Base-by-base conservation (phyloP, 257 asterid species). In the Gynochthodes officinalis region DNA sequence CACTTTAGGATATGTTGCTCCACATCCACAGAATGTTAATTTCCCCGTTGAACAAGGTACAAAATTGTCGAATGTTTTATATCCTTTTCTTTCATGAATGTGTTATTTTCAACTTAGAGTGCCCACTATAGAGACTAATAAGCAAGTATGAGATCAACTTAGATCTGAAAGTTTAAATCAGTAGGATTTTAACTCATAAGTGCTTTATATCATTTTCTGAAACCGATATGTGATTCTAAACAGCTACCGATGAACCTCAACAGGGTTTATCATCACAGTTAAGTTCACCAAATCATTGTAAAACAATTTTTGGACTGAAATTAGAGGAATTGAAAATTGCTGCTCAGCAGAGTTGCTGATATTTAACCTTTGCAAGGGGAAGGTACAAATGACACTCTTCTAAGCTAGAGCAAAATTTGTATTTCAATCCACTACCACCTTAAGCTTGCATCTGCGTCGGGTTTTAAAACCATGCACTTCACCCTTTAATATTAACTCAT, bases 41-140 rank as follows among this genome's bases (percentile, higher is more conserved):
- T 83, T 80, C 67, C 86, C 46, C 4, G 81, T 63, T 70, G 86
- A 81, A 67, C 86, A 80, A 71, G 97, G 97, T 92, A 80, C 49
- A 14, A 19, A 44, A 39, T 14, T 35, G 12, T 37, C 37, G 10
- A n/a, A 40, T n/a, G 10, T 18, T n/a, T 27, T 35, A 5, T 28
- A 16, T 9, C 30, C n/a, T 32, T 46, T 37, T 16, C 25, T 55
- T 40, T 70, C 13, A 30, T 44, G 23, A 59, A 43, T 44, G 9
- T 43, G 1, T 23, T 4, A 3, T 50, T 44, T 61, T 62, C 48
- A 44, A 7, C n/a, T n/a, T n/a, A n/a, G n/a, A n/a, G n/a, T n/a
- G n/a, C n/a, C n/a, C n/a, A n/a, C n/a, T n/a, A n/a, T n/a, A n/a
- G n/a, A n/a, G n/a, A n/a, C n/a, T n/a, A n/a, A n/a, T n/a, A n/a